Base-by-base conservation (phyloP, 2,329 filamentous ascomycete species). In the Septoria linicola region DNA sequence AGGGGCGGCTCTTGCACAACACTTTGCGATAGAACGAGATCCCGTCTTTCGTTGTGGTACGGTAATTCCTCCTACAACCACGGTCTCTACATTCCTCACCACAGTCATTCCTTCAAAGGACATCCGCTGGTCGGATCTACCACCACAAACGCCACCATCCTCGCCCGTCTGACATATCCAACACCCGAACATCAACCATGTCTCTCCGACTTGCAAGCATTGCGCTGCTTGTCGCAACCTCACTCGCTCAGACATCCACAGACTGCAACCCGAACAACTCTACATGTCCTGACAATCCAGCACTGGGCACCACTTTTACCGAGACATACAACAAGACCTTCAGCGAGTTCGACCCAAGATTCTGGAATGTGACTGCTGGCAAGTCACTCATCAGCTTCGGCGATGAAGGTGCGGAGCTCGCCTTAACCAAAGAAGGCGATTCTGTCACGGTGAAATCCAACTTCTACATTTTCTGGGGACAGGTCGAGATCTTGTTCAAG, bases 391-490 rank as follows among this genome's bases (percentile, higher is more conserved):
- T 84, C 67, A 76, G 78, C 47, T 67, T 76, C 39, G 73, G 81
- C 37, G 55, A 62, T 16, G 55, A 64, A 31, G 88, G 87, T 32
- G 85, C 86, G 35, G 73, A 79, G 46, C 88, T 95, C 69, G 85
- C 80, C 41, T 82, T 96, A 69, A 72, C 70, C 46, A 77, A 84
- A 65, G 79, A 83, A 59, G 82, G 84, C 57, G 82, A 95, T 60
- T 85, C 88, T 0, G 87, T 89, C 1, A 95, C 89, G 1, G 80
- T 95, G 55, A 80, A 84, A 58, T 84, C 87, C 40, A 82, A 83
- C 60, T 92, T 90, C 68, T 93, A 89, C 73, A 87, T 95, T 70
- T 90, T 95, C 76, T 92, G 86, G 61, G 90, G 90, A 49, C 82
- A 83, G 53, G 83, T 89, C 41, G 88, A 93, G 70, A 79, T 92